Evolutionary conservation across 2,329 filamentous ascomycete species (phyloP).

Genomic region (Akanthomyces dipterigenus): DNA sequence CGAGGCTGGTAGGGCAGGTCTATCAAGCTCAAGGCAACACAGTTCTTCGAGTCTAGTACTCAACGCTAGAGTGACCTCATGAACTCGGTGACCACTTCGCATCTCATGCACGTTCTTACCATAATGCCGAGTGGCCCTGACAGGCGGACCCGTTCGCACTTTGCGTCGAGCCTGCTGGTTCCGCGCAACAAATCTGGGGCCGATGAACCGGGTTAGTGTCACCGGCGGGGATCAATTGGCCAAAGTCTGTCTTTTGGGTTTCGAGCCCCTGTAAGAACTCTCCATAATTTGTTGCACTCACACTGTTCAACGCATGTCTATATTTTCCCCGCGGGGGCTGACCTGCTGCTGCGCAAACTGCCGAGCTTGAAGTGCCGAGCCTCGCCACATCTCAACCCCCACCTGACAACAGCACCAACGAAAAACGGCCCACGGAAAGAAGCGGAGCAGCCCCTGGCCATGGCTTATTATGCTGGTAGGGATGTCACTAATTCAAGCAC

Average conservation of each 20-base stretch:
- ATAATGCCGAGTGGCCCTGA: background rate
- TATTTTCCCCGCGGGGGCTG: background rate
- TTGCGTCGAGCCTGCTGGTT: background rate
- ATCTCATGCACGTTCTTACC: too few relatives aligned
- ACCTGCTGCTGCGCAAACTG: background rate
- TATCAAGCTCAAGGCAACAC: background rate
- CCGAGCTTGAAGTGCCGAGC: slow-evolving; percentile 4
- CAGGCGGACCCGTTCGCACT: background rate
- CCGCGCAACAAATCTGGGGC: background rate
- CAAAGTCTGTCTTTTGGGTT: background rate
- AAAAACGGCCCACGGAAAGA: background rate
- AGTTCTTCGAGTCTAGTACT: background rate
- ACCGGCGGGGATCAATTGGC: too few relatives aligned
- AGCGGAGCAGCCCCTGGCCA: background rate
- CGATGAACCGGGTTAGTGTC: background rate
- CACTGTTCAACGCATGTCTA: background rate
- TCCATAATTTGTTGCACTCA: background rate
- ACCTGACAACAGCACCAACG: background rate
- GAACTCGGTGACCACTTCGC: too few relatives aligned
- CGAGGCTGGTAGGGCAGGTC: background rate
- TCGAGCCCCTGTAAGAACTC: background rate
- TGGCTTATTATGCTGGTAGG: background rate
- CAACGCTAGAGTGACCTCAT: too few relatives aligned
- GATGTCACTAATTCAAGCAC: too few relatives aligned
- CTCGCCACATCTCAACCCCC: background rate